Evolutionary conservation across 2,329 filamentous ascomycete species (phyloP).

Genomic region (Colletotrichum caudatum): DNA sequence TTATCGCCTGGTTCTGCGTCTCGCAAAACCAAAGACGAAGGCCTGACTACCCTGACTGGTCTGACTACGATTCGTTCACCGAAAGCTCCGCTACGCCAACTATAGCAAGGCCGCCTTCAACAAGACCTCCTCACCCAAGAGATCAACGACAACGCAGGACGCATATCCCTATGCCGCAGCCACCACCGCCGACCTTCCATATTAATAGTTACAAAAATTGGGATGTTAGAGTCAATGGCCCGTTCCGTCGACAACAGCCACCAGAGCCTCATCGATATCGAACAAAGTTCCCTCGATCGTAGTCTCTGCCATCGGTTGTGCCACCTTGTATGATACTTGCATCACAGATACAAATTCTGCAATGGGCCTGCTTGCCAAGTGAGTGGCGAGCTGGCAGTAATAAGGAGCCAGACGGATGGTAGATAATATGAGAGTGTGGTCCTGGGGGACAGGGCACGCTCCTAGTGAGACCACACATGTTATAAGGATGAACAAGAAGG

Average conservation of each 20-base stretch:
- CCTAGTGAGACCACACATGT: background rate
- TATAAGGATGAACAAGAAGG: background rate
- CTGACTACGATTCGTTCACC: slow-evolving; percentile 18
- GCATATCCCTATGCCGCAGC: background rate
- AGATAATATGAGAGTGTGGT: background rate
- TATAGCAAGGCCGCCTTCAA: background rate
- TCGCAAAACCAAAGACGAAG: background rate
- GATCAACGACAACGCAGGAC: background rate
- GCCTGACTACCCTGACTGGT: background rate
- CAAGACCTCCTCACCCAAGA: background rate
- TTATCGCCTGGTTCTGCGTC: slow-evolving; percentile 52
- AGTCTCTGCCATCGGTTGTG: background rate
- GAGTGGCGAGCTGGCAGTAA: background rate
- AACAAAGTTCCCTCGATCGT: no score
- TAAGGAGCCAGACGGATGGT: background rate
- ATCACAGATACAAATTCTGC: background rate
- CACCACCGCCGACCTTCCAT: background rate
- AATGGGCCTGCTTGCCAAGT: no score
- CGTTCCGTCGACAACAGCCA: background rate
- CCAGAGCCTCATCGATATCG: slow-evolving; percentile 11
- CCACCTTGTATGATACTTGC: background rate
- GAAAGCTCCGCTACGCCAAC: background rate
- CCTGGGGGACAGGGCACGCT: background rate
- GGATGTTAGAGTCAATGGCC: background rate
- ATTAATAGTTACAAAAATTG: slow-evolving; percentile 18